Conservation (phyloP, 169 alveolate genomes). For the Babesia divergens region DNA sequence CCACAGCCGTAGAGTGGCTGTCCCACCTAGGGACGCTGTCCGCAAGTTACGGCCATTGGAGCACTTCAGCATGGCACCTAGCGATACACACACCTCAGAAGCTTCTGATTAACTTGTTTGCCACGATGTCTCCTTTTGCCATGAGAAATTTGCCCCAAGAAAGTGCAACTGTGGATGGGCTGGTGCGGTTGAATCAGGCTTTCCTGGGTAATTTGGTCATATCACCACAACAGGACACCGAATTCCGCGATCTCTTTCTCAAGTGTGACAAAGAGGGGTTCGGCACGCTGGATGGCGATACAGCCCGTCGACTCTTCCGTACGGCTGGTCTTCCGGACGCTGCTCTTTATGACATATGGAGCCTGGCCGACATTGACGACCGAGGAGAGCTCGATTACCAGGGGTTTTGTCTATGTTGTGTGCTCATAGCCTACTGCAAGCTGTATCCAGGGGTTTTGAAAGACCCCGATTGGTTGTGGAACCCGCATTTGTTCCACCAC, state of each 20-base stretch:
- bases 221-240: conserved; percentile 5
- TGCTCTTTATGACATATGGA: conserved; percentile 43
- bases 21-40: too few relatives aligned
- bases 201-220: conserved; percentile 6
- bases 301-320: conserved; percentile 33
- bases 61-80: neutral
- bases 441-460: neutral
- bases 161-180: neutral
- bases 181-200: neutral
- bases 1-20: too few relatives aligned
- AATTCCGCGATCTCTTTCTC: conserved; percentile 27
- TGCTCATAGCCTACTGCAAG: conserved; percentile 43
- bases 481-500: conserved; percentile 1
- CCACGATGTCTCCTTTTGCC: too few relatives aligned
- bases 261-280: conserved; percentile 50
- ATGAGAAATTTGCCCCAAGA: too few relatives aligned
- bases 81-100: neutral
- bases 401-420: conserved; percentile 49
- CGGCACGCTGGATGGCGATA: conserved; percentile 48
- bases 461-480: neutral
- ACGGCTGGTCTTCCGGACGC: conserved; percentile 48
- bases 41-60: neutral
- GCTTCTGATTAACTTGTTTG: too few relatives aligned
- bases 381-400: conserved; percentile 55
- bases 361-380: conserved; percentile 29